phyloP scores from a whole-genome alignment of 108 stramenopile genomes.

The Schizochytrium sp. region DNA sequence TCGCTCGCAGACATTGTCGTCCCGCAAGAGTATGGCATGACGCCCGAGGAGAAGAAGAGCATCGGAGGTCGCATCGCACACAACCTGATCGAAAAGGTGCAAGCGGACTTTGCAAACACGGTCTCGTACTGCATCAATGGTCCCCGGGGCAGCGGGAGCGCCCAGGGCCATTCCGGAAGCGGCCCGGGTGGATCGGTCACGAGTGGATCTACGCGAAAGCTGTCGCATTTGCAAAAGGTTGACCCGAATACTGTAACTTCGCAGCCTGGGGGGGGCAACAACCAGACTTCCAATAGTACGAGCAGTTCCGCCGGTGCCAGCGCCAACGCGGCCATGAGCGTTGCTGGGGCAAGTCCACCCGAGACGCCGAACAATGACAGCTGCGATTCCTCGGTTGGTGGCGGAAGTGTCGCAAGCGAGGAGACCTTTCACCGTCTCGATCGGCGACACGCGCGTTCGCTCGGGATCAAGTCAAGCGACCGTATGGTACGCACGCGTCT shows the following conservation, averaged over 20 bases:
- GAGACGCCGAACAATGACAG: not conserved
- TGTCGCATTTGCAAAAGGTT: no score
- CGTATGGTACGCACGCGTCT: constrained; percentile 88
- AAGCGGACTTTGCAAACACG: constrained; percentile 38
- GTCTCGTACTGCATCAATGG: not conserved
- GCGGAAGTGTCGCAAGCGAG: not conserved
- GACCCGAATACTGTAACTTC: no score
- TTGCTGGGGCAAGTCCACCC: not conserved
- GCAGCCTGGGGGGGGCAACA: no score
- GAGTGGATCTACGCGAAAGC: no score
- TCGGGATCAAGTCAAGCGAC: constrained; percentile 87
- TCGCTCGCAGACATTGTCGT: constrained; percentile 85
- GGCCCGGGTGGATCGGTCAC: no score
- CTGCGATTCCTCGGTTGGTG: not conserved
- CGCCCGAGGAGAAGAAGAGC: constrained; percentile 64
- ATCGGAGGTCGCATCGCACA: constrained; percentile 81
- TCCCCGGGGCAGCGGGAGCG: not conserved
- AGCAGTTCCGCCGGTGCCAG: not conserved
- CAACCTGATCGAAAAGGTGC: constrained; percentile 86
- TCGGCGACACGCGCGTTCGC: constrained; percentile 58
- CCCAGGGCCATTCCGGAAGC: not conserved
- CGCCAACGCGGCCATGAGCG: not conserved
- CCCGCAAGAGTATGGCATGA: constrained; percentile 92
- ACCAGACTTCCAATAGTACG: not conserved
- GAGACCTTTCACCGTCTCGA: constrained; percentile 25